These are phyloP conservation scores for Fusarium buharicum DNA, from an alignment of 2,329 filamentous ascomycete species.

Conservation along the genomic window DNA sequence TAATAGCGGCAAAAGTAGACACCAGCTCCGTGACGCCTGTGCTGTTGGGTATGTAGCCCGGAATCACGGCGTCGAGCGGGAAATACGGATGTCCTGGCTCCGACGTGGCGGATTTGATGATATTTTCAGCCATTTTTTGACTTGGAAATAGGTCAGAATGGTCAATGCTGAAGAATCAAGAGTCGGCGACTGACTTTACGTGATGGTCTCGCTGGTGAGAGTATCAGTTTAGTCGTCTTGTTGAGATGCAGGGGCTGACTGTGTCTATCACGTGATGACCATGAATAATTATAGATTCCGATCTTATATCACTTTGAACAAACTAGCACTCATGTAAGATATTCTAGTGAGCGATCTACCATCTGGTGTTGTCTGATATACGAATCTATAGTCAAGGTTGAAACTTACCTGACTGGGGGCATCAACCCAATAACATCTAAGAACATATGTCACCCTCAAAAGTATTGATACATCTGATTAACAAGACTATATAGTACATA, in stretches of 20 bases:
- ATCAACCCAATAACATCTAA: not conserved
- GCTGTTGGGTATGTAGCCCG: constrained; percentile 59
- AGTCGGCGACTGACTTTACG: too few relatives aligned
- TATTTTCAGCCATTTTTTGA: constrained; percentile 1
- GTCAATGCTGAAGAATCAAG: not conserved
- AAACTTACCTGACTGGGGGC: not conserved
- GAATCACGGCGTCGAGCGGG: constrained; percentile 56
- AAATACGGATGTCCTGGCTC: constrained; percentile 60
- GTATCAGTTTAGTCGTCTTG: not conserved
- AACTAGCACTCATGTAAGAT: too few relatives aligned
- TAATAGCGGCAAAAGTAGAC: constrained; percentile 49
- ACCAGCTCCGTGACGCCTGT: constrained; percentile 54
- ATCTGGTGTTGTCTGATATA: not conserved
- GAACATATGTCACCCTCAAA: not conserved
- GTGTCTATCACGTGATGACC: constrained; percentile 20
- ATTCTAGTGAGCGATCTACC: too few relatives aligned
- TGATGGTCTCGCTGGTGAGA: not conserved
- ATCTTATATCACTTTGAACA: too few relatives aligned
- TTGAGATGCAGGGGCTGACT: not conserved
- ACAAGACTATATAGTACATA: not conserved
- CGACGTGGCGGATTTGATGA: constrained; percentile 9
- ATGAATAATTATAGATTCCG: not conserved
- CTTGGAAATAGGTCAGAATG: too few relatives aligned
- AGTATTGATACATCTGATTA: not conserved
- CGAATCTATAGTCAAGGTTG: not conserved